Evolutionary conservation across 2,329 filamentous ascomycete genomes (phyloP).

Genomic region (Nakataea oryzae): DNA sequence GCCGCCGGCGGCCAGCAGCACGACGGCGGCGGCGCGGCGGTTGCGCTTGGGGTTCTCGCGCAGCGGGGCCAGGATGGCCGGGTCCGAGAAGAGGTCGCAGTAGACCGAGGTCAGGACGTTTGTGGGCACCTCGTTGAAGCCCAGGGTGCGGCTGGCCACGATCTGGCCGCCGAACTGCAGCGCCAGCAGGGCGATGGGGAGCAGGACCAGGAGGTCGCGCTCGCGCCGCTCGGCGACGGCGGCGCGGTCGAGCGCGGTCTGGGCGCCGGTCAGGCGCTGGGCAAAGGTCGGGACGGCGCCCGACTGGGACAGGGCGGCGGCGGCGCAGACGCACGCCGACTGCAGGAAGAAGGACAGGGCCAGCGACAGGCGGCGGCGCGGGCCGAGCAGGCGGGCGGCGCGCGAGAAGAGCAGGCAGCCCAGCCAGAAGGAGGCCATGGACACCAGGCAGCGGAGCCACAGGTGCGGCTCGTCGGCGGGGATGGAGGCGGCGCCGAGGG

Average conservation of each 20-base stretch:
- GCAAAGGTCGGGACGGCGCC: slow-evolving; percentile 32
- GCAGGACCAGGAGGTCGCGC: slow-evolving; percentile 24
- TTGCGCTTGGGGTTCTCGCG: slow-evolving; percentile 38
- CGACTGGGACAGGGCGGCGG: slow-evolving; percentile 39
- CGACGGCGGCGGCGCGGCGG: slow-evolving; percentile 29
- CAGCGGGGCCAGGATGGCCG: slow-evolving; percentile 29
- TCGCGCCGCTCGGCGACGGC: slow-evolving; percentile 26
- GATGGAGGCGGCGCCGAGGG: slow-evolving; percentile 43
- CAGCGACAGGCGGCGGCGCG: slow-evolving; percentile 20
- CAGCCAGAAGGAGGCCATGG: slow-evolving; percentile 40
- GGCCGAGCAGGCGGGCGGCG: slow-evolving; percentile 10
- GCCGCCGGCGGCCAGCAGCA: slow-evolving; percentile 32
- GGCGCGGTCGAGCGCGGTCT: slow-evolving; percentile 23
- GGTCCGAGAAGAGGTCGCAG: slow-evolving; percentile 42
- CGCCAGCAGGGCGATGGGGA: slow-evolving; percentile 34
- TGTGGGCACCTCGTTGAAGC: slow-evolving; percentile 43
- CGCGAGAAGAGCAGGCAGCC: slow-evolving; percentile 38
- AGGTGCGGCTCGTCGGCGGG: slow-evolving; percentile 37
- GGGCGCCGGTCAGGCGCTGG: slow-evolving; percentile 9
- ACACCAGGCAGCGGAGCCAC: slow-evolving; percentile 22
- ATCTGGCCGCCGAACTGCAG: slow-evolving; percentile 47
- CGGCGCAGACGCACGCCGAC: slow-evolving; percentile 35
- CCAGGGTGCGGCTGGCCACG: slow-evolving; percentile 37
- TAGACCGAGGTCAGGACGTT: slow-evolving; percentile 44
- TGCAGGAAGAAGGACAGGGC: slow-evolving; percentile 40